These are phyloP conservation scores for Tarenaya hassleriana DNA, from an alignment of 345 rosid species.

Conservation along the genomic window DNA sequence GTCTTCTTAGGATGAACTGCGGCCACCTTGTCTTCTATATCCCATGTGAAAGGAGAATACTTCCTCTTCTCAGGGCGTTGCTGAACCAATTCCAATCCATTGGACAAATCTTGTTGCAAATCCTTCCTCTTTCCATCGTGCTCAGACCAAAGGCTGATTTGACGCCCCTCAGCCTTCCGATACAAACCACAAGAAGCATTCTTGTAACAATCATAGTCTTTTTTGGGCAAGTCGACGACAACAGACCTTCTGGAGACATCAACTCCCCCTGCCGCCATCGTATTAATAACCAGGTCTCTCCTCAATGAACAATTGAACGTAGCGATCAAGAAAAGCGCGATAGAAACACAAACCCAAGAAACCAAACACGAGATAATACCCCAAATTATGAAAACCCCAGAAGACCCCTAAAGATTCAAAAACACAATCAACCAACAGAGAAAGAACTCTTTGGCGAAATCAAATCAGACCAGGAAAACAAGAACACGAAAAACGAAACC, in stretches of 20 bases:
- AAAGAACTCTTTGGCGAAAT: conserved; percentile 15
- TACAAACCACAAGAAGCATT: conserved; percentile 21
- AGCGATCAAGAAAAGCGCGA: conserved; percentile 9
- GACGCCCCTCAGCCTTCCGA: conserved; percentile 23
- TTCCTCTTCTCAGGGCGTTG: conserved; percentile 48
- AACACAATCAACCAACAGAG: conserved; percentile 13
- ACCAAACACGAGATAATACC: conserved; percentile 5
- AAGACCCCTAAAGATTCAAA: conserved; percentile 10
- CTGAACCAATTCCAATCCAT: conserved; percentile 31
- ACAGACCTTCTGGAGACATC: conserved; percentile 42
- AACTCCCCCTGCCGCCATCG: conserved; percentile 77
- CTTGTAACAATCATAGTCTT: conserved; percentile 12
- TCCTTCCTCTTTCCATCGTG: conserved; percentile 20
- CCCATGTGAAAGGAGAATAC: conserved; percentile 43
- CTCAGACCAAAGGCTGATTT: conserved; percentile 17
- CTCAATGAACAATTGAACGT: conserved; percentile 33
- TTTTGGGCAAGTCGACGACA: conserved; percentile 14
- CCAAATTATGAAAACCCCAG: neutral
- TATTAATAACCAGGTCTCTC: conserved; percentile 48
- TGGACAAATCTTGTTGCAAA: conserved; percentile 11
- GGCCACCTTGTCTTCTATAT: conserved; percentile 30
- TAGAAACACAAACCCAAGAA: conserved; percentile 35
- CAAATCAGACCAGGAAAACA: conserved; percentile 18
- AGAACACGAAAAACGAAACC: conserved; percentile 23
- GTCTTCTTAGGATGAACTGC: conserved; percentile 19